These are phyloP conservation scores for Colletotrichum orchidophilum DNA, from an alignment of 2,329 filamentous ascomycete species.

Conservation along the genomic window DNA sequence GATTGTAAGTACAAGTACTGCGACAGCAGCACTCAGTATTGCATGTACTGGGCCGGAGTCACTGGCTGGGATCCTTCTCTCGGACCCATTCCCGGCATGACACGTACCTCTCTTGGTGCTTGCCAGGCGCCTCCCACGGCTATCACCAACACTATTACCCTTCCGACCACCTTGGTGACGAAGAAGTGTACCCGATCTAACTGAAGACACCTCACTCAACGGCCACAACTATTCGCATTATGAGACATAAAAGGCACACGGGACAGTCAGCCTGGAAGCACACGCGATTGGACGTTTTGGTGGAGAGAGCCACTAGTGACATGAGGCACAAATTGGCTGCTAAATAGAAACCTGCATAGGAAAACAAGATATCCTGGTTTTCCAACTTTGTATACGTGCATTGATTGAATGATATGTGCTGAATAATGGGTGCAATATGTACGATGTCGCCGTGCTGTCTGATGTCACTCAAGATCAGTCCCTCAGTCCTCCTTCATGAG, in stretches of 20 bases:
- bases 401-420: slow-evolving; percentile 8
- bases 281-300: not conserved
- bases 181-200: not conserved
- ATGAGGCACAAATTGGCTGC: no score
- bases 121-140: slow-evolving; percentile 36
- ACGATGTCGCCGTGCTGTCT: not conserved
- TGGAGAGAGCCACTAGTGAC: not conserved
- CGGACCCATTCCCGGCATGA: slow-evolving; percentile 50
- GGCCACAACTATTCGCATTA: no score
- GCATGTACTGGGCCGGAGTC: slow-evolving; percentile 50
- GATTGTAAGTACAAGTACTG: slow-evolving; percentile 44
- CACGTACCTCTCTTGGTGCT: slow-evolving; percentile 42
- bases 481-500: not conserved
- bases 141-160: not conserved
- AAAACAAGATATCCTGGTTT: not conserved
- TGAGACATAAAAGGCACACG: no score
- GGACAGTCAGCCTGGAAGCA: not conserved
- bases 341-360: not conserved
- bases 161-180: not conserved
- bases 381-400: not conserved
- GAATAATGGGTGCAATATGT: not conserved
- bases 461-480: not conserved
- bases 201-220: not conserved
- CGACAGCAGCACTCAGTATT: slow-evolving; percentile 44
- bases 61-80: slow-evolving; percentile 45